Conservation (phyloP, 192 early-diverging fungal genomes). For the Rhizophagus clarus region DNA sequence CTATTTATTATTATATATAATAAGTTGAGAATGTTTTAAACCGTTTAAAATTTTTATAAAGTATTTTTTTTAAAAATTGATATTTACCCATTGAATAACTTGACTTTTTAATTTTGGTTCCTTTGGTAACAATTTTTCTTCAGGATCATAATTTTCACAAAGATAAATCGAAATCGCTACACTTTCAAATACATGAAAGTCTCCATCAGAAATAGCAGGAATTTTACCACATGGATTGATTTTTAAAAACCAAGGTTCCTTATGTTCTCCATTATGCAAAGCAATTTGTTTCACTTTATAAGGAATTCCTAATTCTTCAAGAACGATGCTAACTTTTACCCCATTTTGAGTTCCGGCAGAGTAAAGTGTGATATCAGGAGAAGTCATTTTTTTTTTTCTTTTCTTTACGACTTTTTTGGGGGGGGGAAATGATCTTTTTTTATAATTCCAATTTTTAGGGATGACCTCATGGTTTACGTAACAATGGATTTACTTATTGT, state of each 20-base stretch:
- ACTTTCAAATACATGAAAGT: constrained; percentile 58
- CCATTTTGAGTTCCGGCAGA: background rate
- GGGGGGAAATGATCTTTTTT: no score
- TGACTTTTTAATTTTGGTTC: constrained; percentile 45
- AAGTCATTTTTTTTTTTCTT: background rate
- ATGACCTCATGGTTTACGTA: no score
- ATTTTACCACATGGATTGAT: constrained; percentile 58
- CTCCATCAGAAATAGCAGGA: constrained; percentile 53
- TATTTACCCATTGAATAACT: constrained; percentile 51
- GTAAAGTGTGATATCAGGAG: constrained; percentile 19
- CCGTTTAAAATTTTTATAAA: no score
- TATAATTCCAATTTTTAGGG: no score
- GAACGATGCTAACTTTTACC: constrained; percentile 2
- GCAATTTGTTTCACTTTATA: constrained; percentile 43
- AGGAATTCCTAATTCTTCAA: constrained; percentile 54
- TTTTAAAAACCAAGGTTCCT: constrained; percentile 50
- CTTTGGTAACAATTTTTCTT: constrained; percentile 46
- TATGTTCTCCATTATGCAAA: constrained; percentile 50
- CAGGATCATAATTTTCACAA: constrained; percentile 53
- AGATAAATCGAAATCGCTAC: constrained; percentile 62
- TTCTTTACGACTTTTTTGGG: no score
- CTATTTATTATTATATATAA: no score
- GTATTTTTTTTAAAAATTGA: no score
- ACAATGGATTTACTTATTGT: no score
- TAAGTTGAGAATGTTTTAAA: no score